Evolutionary conservation across 2,329 filamentous ascomycete species (phyloP).

Genomic region (Scytalidium lignicola): DNA sequence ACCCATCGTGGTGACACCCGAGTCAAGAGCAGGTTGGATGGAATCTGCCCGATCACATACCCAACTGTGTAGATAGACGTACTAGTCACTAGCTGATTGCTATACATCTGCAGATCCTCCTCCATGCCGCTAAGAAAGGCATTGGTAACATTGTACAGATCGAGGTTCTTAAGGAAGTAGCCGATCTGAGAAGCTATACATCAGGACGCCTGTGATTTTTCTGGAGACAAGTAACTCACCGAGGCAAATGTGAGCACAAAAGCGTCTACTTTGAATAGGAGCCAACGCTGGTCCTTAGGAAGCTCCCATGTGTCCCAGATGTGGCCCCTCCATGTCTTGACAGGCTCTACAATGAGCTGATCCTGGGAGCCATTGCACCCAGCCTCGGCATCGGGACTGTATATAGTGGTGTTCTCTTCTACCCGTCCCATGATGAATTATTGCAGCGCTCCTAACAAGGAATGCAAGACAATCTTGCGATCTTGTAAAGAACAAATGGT

Average conservation of each 20-base stretch:
- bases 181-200: not conserved
- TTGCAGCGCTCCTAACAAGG: not conserved
- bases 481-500: no score
- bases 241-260: constrained; percentile 30
- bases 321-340: constrained; percentile 31
- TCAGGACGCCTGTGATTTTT: constrained; percentile 1
- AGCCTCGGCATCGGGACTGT: constrained; percentile 7
- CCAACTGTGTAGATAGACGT: constrained; percentile 31
- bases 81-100: constrained; percentile 36
- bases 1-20: constrained; percentile 27
- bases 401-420: constrained; percentile 2
- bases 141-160: constrained; percentile 26
- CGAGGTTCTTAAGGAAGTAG: constrained; percentile 38
- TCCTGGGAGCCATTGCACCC: constrained; percentile 7
- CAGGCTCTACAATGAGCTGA: constrained; percentile 13
- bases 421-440: constrained; percentile 11
- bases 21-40: constrained; percentile 25
- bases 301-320: constrained; percentile 33
- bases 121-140: constrained; percentile 25
- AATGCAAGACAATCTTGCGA: no score
- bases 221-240: not conserved
- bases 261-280: constrained; percentile 31
- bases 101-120: constrained; percentile 41
- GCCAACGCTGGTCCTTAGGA: constrained; percentile 26
- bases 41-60: constrained; percentile 47